phyloP scores from a whole-genome alignment of 495 filamentous ascomycete genomes.

The Tuber melanosporum region DNA sequence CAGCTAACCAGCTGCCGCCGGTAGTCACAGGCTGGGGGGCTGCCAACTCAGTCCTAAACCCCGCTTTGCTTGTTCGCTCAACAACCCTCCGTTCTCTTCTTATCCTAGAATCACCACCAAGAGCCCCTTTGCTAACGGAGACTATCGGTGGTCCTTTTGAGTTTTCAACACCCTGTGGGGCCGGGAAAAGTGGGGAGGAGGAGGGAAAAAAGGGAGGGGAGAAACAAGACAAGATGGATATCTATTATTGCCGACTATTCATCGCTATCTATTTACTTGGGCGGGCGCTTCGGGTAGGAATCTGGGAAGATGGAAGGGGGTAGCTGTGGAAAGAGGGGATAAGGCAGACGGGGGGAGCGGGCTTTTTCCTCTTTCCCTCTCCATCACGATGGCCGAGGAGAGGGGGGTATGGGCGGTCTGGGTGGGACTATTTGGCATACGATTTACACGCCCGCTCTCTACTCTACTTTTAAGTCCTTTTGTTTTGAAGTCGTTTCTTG shows the following conservation, averaged over 20 bases:
- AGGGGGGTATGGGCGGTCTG: background rate
- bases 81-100: conserved; percentile 13
- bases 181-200: background rate
- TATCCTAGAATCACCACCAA: background rate
- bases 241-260: conserved; percentile 31
- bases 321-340: background rate
- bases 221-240: conserved; percentile 5
- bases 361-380: background rate
- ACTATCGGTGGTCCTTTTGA: conserved; percentile 15
- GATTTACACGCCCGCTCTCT: conserved; percentile 11
- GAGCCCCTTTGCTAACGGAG: background rate
- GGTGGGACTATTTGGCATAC: background rate
- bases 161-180: conserved; percentile 22
- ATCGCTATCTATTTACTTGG: conserved; percentile 16
- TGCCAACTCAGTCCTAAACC: conserved; percentile 25
- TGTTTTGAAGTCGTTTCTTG: conserved; percentile 31
- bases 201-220: conserved; percentile 5
- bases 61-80: conserved; percentile 28
- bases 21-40: conserved; percentile 10
- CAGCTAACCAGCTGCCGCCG: background rate
- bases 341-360: background rate
- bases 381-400: background rate
- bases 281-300: conserved; percentile 32
- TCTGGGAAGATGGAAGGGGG: conserved; percentile 10
- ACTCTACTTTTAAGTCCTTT: conserved; percentile 33